phyloP scores from a whole-genome alignment of 1,284 basidiomycete species.

The Ustilago trichophora region DNA sequence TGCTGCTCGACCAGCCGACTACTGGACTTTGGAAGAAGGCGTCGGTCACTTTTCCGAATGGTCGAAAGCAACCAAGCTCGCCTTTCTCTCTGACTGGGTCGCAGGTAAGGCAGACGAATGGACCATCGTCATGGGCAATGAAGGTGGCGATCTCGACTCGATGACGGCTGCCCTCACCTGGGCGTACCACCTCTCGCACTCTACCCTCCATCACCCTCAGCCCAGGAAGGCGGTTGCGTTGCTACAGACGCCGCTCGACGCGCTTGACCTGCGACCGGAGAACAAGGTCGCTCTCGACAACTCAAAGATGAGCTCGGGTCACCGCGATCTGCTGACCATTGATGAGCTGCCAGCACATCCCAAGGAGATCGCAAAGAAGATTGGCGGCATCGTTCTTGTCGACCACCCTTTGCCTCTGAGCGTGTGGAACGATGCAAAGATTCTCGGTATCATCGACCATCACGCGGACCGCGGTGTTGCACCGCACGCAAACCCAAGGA shows the following conservation, averaged over 20 bases:
- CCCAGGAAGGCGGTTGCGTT: slow-evolving; percentile 53
- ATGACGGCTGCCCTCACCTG: slow-evolving; percentile 60
- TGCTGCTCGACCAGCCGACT: slow-evolving; percentile 6
- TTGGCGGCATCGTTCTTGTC: slow-evolving; percentile 65
- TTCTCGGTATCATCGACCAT: slow-evolving; percentile 65
- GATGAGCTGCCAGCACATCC: slow-evolving; percentile 67
- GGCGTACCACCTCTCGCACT: slow-evolving; percentile 61
- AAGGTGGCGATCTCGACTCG: slow-evolving; percentile 66
- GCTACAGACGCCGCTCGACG: slow-evolving; percentile 59
- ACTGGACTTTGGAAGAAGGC: slow-evolving; percentile 48
- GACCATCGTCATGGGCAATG: slow-evolving; percentile 67
- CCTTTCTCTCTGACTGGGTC: slow-evolving; percentile 60
- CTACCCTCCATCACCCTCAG: slow-evolving; percentile 28
- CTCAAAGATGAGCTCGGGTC: slow-evolving; percentile 62
- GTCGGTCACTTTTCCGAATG: slow-evolving; percentile 65
- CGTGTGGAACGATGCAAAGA: slow-evolving; percentile 54
- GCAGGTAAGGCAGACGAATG: slow-evolving; percentile 59
- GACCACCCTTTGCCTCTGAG: slow-evolving; percentile 66
- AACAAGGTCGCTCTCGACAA: slow-evolving; percentile 65
- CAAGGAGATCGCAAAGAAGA: slow-evolving; percentile 50
- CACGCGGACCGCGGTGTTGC: slow-evolving; percentile 64
- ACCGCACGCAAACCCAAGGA: slow-evolving; percentile 55
- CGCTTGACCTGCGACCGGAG: slow-evolving; percentile 66
- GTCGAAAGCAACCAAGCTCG: slow-evolving; percentile 58
- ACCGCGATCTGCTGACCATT: slow-evolving; percentile 66